A percentile compares a stretch with the other conserved stretches of the same genome.
phyloP scores from a whole-genome alignment of 495 filamentous ascomycete species.

The Aspergillus egyptiacus region DNA sequence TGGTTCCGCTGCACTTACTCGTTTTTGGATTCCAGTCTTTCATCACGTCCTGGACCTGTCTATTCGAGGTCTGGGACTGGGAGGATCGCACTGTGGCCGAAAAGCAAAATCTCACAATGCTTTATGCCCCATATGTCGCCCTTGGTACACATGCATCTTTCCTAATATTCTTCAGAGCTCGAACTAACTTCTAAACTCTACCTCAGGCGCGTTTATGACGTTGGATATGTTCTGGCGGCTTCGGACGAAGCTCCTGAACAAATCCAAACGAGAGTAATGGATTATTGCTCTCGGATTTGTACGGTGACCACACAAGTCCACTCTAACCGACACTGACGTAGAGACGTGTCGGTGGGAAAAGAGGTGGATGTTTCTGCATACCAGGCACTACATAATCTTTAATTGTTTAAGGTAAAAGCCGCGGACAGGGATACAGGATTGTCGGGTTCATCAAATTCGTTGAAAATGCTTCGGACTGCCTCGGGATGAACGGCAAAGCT shows the following conservation, averaged over 20 bases:
- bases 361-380: background rate
- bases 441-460: background rate
- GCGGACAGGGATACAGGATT: background rate
- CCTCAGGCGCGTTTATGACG: conserved; percentile 48
- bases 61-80: conserved; percentile 53
- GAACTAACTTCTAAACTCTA: conserved; percentile 5
- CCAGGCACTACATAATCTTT: background rate
- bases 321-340: background rate
- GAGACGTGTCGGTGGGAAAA: background rate
- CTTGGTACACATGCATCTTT: conserved; percentile 53
- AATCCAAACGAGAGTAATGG: conserved; percentile 31
- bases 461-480: background rate
- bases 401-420: background rate
- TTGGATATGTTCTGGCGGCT: conserved; percentile 50
- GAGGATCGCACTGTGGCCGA: conserved; percentile 48
- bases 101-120: conserved; percentile 51
- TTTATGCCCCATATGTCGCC: conserved; percentile 68
- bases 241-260: conserved; percentile 26
- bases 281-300: background rate
- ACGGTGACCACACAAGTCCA: background rate
- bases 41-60: conserved; percentile 67
- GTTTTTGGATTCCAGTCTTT: conserved; percentile 63
- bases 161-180: background rate
- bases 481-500: background rate
- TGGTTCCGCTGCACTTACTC: conserved; percentile 59